Evolutionary conservation across 2,329 filamentous ascomycete genomes (phyloP).

Genomic region (Cryphonectria carpinicola): DNA sequence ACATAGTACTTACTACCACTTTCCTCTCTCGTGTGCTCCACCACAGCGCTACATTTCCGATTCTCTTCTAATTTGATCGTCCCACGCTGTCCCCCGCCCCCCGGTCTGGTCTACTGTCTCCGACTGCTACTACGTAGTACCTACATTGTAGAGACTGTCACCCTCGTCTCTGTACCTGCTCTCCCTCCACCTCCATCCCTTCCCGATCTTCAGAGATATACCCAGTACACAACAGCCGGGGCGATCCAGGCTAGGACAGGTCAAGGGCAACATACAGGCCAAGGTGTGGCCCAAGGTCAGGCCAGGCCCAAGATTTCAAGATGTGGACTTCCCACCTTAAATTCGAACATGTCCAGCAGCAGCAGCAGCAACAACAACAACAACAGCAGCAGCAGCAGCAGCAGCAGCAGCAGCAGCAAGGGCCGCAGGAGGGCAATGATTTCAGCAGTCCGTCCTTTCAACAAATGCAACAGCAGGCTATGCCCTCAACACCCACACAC

Average conservation of each 20-base stretch:
- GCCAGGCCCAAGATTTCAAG: constrained; percentile 14
- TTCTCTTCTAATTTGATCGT: constrained; percentile 6
- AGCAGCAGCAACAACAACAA: constrained; percentile 10
- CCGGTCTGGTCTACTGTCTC: not conserved
- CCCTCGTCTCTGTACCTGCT: not conserved
- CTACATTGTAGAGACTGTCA: not conserved
- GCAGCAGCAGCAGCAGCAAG: constrained; percentile 2
- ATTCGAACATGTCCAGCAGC: constrained; percentile 28
- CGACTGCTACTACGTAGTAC: not conserved
- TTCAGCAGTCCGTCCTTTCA: constrained; percentile 28
- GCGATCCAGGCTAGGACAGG: not conserved
- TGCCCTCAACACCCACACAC: constrained; percentile 28
- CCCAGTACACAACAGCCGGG: not conserved
- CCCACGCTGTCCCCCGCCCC: constrained; percentile 1
- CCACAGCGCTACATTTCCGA: not conserved
- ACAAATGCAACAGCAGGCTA: constrained; percentile 23
- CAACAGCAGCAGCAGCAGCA: constrained; percentile 1
- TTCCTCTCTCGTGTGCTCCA: not conserved
- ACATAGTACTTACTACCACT: not conserved
- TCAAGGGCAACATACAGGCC: constrained; percentile 5
- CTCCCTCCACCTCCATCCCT: not conserved
- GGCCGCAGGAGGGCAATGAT: constrained; percentile 20
- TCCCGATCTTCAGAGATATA: not conserved
- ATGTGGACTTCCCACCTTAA: constrained; percentile 29
- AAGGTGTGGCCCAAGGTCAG: not conserved